Base-by-base conservation (phyloP, 305 asterid genomes). In the Vinca major region DNA sequence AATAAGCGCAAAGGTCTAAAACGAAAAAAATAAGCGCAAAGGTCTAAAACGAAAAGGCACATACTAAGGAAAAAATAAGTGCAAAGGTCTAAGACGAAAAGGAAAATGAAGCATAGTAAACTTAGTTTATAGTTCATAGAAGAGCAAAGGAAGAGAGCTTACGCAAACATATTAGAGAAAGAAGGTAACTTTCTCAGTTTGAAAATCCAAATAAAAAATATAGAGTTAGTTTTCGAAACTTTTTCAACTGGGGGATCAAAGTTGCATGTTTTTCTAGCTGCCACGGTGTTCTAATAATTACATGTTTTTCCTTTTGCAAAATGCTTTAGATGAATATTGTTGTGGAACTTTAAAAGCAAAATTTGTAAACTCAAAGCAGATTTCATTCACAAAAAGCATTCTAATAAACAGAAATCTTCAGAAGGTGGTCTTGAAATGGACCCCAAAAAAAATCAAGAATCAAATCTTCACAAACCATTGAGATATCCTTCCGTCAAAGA, bases 401-500 rank as follows among this genome's bases (percentile, higher is more conserved):
- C 41, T 58, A 1, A 58, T 58, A 58, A 36, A 37, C 44, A 39
- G 33, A 36, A 57, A 12, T 36, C 21, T 61, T 39, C 14, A 39
- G 9, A 60, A 20, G 16, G 37, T 65, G 4, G 62, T 16, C 37
- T 54, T 37, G 9, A 39, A 62, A 55, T 57, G 65, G 3, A 63
- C 45, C 33, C 33, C 33, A 26, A 36, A 40, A 20, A 58, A 12
- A 20, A 17, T 39, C 4, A 62, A 44, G 70, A 17, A 48, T 41
- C 63, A 16, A 56, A 71, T 19, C 17, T 43, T 19, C 56, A 75
- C 76, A 37, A 45, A 93, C 99, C 97, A 91, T 70, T 91, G 95
- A 75, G 90, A 73, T 63, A 89, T 86, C 80, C 88, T 86, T 78
- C 99, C 99, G 19, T 87, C 96, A 69, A 77, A 93, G 86, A 89